Evolutionary conservation across 2,329 filamentous ascomycete genomes (phyloP), one percentile per base, ranked within the genome.

Genomic region (Annulohypoxylon truncatum): DNA sequence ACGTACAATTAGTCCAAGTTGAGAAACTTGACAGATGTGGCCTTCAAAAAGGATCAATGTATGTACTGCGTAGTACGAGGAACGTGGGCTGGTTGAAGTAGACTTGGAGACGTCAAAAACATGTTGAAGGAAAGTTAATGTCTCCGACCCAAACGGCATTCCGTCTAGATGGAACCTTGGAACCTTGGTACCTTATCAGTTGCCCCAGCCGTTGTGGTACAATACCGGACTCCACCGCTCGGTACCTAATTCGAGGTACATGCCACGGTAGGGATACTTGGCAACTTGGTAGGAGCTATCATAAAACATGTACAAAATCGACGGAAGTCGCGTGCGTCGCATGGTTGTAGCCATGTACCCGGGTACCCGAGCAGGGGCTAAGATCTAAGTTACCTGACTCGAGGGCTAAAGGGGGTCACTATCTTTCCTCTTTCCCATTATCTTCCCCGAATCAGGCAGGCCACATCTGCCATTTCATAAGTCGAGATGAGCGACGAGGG

Each of bases 371-470:
- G 15, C 15, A 56, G 47, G 28, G n/a, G 4, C 29, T 15, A 29
- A 31, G 24, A 29, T 50, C 46, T 15, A 18, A 50, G 46, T n/a
- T 67, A 58, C 51, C 56, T 69, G 64, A 69, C 64, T 67, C 61
- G 40, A 59, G 33, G 47, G 40, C 33, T 51, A 61, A 59, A 61
- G 28, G 28, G 20, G 38, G 40, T 55, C 6, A 15, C 20, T 28
- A 28, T 35, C 24, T 55, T n/a, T 59, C 48, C 18, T 50, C 31
- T 24, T 64, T 63, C 29, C 29, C 29, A 31, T 58, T 62, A 64
- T 69, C 61, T 66, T 24, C 51, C 60, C 66, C 69, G 57, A 71
- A 71, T 71, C 62, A 68, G 69, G 69, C 57, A 71, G 69, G 67
- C 64, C 64, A 56, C 52, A 46, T 20, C n/a, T 38, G 3, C 33